Evolutionary conservation across 495 filamentous ascomycete genomes (phyloP).

Genomic region (Penicillium arizonense): DNA sequence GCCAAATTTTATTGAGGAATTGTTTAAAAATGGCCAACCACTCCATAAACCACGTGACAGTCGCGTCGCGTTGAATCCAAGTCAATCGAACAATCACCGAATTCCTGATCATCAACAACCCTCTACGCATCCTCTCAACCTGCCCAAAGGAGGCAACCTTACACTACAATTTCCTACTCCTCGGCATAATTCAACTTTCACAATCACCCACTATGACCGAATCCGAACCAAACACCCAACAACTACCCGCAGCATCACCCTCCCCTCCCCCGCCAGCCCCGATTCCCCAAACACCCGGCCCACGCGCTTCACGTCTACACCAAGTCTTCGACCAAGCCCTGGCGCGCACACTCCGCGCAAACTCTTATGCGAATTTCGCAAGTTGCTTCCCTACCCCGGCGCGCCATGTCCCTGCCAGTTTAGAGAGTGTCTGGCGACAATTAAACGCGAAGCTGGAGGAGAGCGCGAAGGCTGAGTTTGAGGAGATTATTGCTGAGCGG

Average conservation of each 20-base stretch:
- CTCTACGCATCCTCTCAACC: background rate
- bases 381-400: slow-evolving; percentile 88
- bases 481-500: slow-evolving; percentile 66
- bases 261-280: slow-evolving; percentile 59
- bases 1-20: background rate
- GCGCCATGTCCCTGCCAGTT: slow-evolving; percentile 59
- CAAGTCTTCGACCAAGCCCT: slow-evolving; percentile 70
- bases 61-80: slow-evolving; percentile 18
- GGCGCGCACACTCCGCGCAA: slow-evolving; percentile 66
- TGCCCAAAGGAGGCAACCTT: background rate
- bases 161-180: no score
- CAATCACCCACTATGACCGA: slow-evolving; percentile 12
- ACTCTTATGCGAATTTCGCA: slow-evolving; percentile 75
- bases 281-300: slow-evolving; percentile 63
- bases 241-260: slow-evolving; percentile 28
- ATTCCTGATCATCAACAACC: slow-evolving; percentile 10
- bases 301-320: slow-evolving; percentile 69
- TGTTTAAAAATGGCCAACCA: background rate
- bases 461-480: slow-evolving; percentile 68
- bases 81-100: slow-evolving; percentile 1
- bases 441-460: slow-evolving; percentile 65
- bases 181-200: background rate
- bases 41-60: slow-evolving; percentile 13
- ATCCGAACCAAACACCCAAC: slow-evolving; percentile 10
- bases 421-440: slow-evolving; percentile 67